Conservation (phyloP, 306 rosid genomes). For the Prosopis cineraria region DNA sequence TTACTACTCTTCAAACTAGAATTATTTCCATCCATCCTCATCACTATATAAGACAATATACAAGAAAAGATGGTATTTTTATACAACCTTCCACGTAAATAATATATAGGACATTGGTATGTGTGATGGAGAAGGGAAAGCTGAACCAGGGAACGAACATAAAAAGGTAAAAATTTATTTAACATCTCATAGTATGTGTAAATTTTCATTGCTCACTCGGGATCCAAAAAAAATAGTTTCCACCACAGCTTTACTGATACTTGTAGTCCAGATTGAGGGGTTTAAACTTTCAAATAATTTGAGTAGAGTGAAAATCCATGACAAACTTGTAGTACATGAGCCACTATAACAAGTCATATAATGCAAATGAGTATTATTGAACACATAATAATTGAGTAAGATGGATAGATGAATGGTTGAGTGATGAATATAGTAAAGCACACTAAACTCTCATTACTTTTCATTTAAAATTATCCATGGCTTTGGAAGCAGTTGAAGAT, state of each 20-base stretch:
- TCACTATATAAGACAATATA: constrained; percentile 19
- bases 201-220: too few relatives aligned
- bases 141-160: background rate
- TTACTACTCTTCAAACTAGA: too few relatives aligned
- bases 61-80: background rate
- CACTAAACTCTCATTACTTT: background rate
- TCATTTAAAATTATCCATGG: background rate
- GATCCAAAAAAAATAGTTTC: too few relatives aligned
- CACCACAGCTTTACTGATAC: too few relatives aligned
- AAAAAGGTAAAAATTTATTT: background rate
- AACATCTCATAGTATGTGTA: background rate
- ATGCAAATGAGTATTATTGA: constrained; percentile 1
- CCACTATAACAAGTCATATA: too few relatives aligned
- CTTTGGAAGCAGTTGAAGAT: constrained; percentile 2
- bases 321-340: too few relatives aligned
- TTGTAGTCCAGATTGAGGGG: too few relatives aligned
- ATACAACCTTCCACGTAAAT: background rate
- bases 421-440: background rate
- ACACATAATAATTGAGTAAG: background rate
- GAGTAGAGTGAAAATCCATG: too few relatives aligned
- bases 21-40: too few relatives aligned
- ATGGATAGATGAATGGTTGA: background rate
- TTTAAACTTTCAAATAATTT: too few relatives aligned
- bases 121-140: background rate
- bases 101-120: background rate